Conservation (phyloP, 352 stramenopile species). For the Achlya hypogyna region DNA sequence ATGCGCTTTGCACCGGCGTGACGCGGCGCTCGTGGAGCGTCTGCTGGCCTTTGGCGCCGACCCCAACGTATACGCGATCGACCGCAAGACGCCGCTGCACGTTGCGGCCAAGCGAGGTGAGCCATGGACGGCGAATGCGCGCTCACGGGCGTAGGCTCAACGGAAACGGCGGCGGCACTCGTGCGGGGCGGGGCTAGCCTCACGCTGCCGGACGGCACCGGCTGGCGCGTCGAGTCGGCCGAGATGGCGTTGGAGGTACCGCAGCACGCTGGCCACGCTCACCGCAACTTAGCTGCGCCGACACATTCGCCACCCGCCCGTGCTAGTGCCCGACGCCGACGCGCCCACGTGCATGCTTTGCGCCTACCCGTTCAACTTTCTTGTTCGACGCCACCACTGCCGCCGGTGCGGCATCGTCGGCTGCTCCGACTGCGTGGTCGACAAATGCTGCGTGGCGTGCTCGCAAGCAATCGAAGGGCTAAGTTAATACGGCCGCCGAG, state of each 20-base stretch:
- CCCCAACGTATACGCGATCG: constrained; percentile 41
- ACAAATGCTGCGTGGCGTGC: neutral
- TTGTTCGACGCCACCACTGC: constrained; percentile 69
- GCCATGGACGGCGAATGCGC: neutral
- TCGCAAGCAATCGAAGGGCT: too few species aligned
- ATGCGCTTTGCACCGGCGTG: constrained; percentile 57
- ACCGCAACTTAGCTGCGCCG: constrained; percentile 33
- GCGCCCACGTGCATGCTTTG: constrained; percentile 66
- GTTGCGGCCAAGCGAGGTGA: constrained; percentile 73
- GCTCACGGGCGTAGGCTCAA: constrained; percentile 37
- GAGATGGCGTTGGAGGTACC: constrained; percentile 51
- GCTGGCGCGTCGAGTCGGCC: constrained; percentile 41
- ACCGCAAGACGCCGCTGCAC: constrained; percentile 68
- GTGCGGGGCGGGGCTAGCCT: constrained; percentile 59
- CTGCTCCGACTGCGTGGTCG: constrained; percentile 46
- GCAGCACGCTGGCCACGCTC: too few species aligned
- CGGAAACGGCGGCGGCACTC: constrained; percentile 46
- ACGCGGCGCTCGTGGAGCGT: constrained; percentile 41
- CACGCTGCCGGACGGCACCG: constrained; percentile 55
- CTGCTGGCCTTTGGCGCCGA: constrained; percentile 50
- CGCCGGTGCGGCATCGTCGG: constrained; percentile 64
- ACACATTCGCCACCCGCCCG: constrained; percentile 44
- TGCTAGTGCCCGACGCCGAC: constrained; percentile 50
- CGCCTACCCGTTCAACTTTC: constrained; percentile 51
- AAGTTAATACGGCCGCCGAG: neutral